Percentiles rank a stretch among this genome's conserved stretches.
Conservation (phyloP, 192 early-diverging fungal genomes). For the Backusella mclennaniae region DNA sequence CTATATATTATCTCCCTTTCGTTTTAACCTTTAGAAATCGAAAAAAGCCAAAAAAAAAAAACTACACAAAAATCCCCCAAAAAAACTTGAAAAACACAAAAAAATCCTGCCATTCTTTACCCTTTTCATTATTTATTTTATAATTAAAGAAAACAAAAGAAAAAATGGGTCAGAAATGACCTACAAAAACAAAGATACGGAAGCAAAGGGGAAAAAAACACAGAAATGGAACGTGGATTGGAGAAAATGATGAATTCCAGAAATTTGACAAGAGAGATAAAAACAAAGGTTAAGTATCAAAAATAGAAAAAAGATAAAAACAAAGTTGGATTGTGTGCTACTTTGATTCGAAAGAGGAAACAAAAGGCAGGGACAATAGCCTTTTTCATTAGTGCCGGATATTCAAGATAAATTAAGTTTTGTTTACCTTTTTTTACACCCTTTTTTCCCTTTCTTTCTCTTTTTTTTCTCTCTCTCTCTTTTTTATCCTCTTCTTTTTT, state of each 20-base stretch:
- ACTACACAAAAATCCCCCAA: not conserved
- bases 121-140: not conserved
- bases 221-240: not conserved
- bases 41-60: not conserved
- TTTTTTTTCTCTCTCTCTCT: not conserved
- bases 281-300: not conserved
- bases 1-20: no score
- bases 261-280: not conserved
- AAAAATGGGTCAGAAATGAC: slow-evolving; percentile 1
- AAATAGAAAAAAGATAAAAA: not conserved
- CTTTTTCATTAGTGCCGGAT: not conserved
- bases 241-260: not conserved
- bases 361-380: not conserved
- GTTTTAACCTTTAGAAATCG: not conserved
- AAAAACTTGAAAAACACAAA: not conserved
- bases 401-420: not conserved
- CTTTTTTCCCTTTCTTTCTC: not conserved
- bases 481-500: not conserved
- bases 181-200: not conserved
- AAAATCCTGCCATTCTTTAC: not conserved
- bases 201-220: not conserved
- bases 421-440: not conserved
- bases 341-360: not conserved
- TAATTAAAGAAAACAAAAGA: not conserved
- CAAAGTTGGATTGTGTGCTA: not conserved